Conservation (phyloP, 164 flowering plant genomes). For the Berberis vulgaris region DNA sequence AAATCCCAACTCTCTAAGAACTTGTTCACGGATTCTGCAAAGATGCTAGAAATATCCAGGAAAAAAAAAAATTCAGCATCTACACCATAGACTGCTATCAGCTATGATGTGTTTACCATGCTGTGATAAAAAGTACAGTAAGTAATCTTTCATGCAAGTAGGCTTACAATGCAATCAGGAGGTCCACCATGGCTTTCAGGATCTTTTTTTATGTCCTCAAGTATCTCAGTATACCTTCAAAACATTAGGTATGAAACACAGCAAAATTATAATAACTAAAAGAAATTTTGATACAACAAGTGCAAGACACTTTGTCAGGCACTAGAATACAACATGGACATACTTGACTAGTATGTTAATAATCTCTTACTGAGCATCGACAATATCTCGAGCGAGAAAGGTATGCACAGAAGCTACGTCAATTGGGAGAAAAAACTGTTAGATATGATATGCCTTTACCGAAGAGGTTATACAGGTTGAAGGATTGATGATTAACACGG, state of each 20-base stretch:
- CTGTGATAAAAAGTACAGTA: neutral
- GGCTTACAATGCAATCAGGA: constrained; percentile 89
- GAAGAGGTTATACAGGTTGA: too few species aligned
- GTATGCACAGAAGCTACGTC: too few species aligned
- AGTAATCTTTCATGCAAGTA: neutral
- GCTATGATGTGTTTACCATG: neutral
- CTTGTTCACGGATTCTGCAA: constrained; percentile 85
- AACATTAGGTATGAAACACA: neutral
- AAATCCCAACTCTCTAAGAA: constrained; percentile 93
- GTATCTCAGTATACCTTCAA: constrained; percentile 66
- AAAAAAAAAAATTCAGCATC: constrained; percentile 5
- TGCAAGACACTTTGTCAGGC: too few species aligned
- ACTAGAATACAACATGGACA: too few species aligned
- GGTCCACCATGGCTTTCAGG: constrained; percentile 98
- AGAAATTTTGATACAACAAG: neutral
- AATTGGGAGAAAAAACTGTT: too few species aligned
- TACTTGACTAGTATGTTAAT: too few species aligned
- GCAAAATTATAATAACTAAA: neutral
- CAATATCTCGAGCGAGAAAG: too few species aligned
- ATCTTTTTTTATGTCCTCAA: constrained; percentile 85
- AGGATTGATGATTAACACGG: too few species aligned
- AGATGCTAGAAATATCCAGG: constrained; percentile 46
- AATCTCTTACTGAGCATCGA: too few species aligned
- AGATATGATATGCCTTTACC: too few species aligned
- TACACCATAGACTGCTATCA: neutral